Evolutionary conservation across 1,284 basidiomycete species (phyloP).

Genomic region (Gymnopus androsaceus): DNA sequence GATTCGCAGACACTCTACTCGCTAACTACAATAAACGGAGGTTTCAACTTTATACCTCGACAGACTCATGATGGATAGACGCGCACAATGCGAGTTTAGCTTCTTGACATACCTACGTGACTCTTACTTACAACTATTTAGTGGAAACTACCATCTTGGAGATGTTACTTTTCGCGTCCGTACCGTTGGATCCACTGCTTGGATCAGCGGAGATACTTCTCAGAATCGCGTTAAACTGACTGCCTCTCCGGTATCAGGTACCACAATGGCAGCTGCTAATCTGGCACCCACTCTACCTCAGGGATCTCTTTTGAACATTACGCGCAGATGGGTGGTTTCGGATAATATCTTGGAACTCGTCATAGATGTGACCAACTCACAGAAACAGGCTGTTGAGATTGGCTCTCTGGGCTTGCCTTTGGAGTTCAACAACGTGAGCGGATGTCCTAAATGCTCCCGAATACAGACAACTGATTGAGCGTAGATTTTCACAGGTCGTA

Average conservation of each 20-base stretch:
- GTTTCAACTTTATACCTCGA: conserved; percentile 57
- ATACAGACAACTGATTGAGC: neutral
- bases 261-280: conserved; percentile 50
- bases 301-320: conserved; percentile 49
- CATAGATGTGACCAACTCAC: conserved; percentile 54
- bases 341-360: conserved; percentile 47
- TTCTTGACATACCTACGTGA: no score
- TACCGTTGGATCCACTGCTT: conserved; percentile 44
- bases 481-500: conserved; percentile 58
- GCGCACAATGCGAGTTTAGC: no score
- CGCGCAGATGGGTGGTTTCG: conserved; percentile 52
- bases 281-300: conserved; percentile 51
- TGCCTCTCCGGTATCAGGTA: conserved; percentile 40
- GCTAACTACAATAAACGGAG: conserved; percentile 37
- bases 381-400: conserved; percentile 51
- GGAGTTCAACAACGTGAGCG: conserved; percentile 57
- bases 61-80: conserved; percentile 52
- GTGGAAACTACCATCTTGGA: conserved; percentile 58
- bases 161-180: conserved; percentile 59
- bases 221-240: conserved; percentile 45
- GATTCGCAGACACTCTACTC: conserved; percentile 63
- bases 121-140: no score
- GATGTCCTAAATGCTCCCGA: neutral
- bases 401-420: conserved; percentile 55
- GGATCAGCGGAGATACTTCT: conserved; percentile 52